phyloP scores from a whole-genome alignment of 805 yeast genomes.

The Starmera amethionina region DNA sequence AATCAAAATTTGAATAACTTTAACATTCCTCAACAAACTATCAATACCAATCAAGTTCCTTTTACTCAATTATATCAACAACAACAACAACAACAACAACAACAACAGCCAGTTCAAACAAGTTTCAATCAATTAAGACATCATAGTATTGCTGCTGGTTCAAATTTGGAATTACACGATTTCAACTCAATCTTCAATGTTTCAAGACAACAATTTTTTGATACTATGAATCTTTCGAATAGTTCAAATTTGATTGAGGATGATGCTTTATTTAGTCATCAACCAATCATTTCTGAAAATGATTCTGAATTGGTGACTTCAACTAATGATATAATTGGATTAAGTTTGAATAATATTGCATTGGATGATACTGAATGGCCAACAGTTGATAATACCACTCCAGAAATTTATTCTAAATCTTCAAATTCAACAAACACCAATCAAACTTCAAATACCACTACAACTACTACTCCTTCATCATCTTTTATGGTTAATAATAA shows the following conservation, averaged over 20 bases:
- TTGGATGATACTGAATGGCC: slow-evolving; percentile 1
- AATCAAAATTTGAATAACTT: neutral
- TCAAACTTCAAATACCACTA: neutral
- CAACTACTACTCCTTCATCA: slow-evolving; percentile 1
- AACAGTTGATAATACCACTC: neutral
- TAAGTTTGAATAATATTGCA: neutral
- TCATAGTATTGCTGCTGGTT: too few species aligned
- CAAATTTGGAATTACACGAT: too few species aligned
- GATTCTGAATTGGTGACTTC: neutral
- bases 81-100: neutral
- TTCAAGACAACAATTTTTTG: too few species aligned
- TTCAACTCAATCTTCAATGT: too few species aligned
- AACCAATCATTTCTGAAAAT: neutral
- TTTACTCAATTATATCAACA: neutral
- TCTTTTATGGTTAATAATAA: neutral
- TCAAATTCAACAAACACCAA: neutral
- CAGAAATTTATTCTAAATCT: neutral
- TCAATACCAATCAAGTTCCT: neutral
- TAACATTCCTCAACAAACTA: neutral
- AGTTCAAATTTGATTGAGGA: too few species aligned
- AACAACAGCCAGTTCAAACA: too few species aligned
- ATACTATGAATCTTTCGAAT: too few species aligned
- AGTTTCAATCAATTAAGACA: too few species aligned
- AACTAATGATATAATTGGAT: neutral
- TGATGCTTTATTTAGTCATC: too few species aligned